Evolutionary conservation across 1,284 basidiomycete genomes (phyloP), one percentile per base, ranked within the genome.

Genomic region (Melampsora americana): DNA sequence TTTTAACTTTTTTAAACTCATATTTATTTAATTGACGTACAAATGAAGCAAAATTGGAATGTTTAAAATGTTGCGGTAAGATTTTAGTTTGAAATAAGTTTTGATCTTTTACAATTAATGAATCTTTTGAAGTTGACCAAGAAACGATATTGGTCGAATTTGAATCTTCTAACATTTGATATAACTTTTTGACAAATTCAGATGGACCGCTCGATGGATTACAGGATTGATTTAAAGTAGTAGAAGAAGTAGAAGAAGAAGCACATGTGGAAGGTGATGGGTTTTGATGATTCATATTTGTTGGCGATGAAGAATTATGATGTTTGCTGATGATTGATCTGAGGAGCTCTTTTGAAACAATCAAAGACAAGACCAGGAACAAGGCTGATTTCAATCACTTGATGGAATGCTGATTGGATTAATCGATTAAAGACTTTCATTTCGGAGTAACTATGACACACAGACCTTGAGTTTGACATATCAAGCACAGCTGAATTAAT

Each of bases 31-130:
- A 86, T 84, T 98, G 95, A 12, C 93, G 87, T 5, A 82, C 82
- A 73, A 82, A 83, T 62, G 79, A 80, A 35, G 94, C 93, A 83
- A 98, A 98, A 82, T 98, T 98, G 20, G 92, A 95, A 83, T 98
- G 95, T 81, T 96, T 92, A 87, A 97, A 98, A 85, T 96, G 90
- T 69, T 92, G 89, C 0, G 95, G 95, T 66, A 97, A 87, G 80
- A 97, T 92, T 66, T 90, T 89, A 82, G 93, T 95, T 61, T 93
- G 95, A 84, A 98, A 97, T 80, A 93, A 92, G 85, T 94, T 95
- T 92, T 96, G 95, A 85, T 97, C 93, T 89, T 89, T 95, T 79
- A 98, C 93, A 82, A 97, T 90, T 82, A 97, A 97, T 81, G 90
- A 92, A 80, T 94, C 90, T 62, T 93, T 93, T 62, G 87, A 86